A percentile compares a stretch with the other conserved stretches of the same genome.
Conservation (phyloP, 1,139 yeast genomes). For the Sugiyamaella castrensis region DNA sequence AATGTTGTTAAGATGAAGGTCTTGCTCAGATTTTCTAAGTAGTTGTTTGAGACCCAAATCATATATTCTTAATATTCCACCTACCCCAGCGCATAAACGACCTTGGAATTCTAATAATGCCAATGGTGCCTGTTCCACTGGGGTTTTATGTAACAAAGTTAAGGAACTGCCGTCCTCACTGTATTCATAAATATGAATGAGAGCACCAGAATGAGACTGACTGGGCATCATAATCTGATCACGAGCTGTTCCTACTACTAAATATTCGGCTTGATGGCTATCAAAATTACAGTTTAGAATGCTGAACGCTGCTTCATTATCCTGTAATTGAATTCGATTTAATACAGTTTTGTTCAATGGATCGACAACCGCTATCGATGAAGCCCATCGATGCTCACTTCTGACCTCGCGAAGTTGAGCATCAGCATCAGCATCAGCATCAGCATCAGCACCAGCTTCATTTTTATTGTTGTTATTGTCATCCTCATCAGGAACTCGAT, state of each 20-base stretch:
- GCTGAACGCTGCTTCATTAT: slow-evolving; percentile 45
- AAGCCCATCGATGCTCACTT: slow-evolving; percentile 42
- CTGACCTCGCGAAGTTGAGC: slow-evolving; percentile 1
- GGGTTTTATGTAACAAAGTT: slow-evolving; percentile 60
- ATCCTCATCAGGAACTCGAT: slow-evolving; percentile 1
- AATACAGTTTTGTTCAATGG: slow-evolving; percentile 39
- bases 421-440: background rate
- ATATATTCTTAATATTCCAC: slow-evolving; percentile 54
- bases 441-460: background rate
- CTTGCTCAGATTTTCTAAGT: slow-evolving; percentile 55
- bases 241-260: slow-evolving; percentile 51
- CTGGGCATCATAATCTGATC: slow-evolving; percentile 43
- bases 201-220: slow-evolving; percentile 34
- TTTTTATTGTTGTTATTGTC: slow-evolving; percentile 44
- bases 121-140: slow-evolving; percentile 48
- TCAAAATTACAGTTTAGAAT: slow-evolving; percentile 41
- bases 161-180: slow-evolving; percentile 41
- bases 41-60: slow-evolving; percentile 80
- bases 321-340: slow-evolving; percentile 44
- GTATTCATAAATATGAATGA: slow-evolving; percentile 47
- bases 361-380: slow-evolving; percentile 55
- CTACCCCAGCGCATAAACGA: slow-evolving; percentile 58
- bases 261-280: slow-evolving; percentile 37
- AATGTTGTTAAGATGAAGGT: slow-evolving; percentile 44
- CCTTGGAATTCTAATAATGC: slow-evolving; percentile 60